A percentile compares a stretch with the other conserved stretches of the same genome.
Evolutionary conservation across 108 stramenopile genomes (phyloP).

Genomic region (Stephanodiscus triporus): DNA sequence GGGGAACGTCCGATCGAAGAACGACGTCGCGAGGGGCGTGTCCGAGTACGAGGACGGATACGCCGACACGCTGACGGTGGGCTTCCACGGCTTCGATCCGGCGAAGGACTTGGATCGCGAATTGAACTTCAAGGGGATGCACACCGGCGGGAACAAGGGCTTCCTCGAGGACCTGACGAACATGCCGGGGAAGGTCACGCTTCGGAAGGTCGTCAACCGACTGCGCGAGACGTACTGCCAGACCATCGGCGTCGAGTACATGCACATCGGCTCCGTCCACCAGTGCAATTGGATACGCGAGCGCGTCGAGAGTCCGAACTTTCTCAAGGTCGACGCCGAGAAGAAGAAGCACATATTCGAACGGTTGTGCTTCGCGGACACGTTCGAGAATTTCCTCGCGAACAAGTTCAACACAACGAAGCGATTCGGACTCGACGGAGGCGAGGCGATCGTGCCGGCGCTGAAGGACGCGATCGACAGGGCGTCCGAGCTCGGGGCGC

Average conservation of each 20-base stretch:
- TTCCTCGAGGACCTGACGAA: slow-evolving; percentile 90
- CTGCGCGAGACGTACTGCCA: slow-evolving; percentile 95
- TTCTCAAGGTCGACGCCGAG: slow-evolving; percentile 75
- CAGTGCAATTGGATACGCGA: slow-evolving; percentile 98
- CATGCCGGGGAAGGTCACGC: slow-evolving; percentile 80
- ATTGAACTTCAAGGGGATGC: slow-evolving; percentile 83
- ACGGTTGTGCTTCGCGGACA: slow-evolving; percentile 94
- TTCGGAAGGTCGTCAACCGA: slow-evolving; percentile 82
- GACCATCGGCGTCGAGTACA: slow-evolving; percentile 96
- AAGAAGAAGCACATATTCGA: slow-evolving; percentile 95
- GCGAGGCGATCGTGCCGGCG: slow-evolving; percentile 96
- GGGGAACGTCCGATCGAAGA: slow-evolving; percentile 40
- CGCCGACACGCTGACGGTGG: slow-evolving; percentile 84
- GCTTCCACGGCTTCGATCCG: slow-evolving; percentile 91
- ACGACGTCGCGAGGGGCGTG: slow-evolving; percentile 21
- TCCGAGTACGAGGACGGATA: slow-evolving; percentile 49
- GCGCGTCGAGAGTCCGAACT: slow-evolving; percentile 92
- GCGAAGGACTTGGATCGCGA: slow-evolving; percentile 88
- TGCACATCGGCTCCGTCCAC: slow-evolving; percentile 92
- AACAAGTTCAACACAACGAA: slow-evolving; percentile 99
- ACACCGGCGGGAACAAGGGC: slow-evolving; percentile 92
- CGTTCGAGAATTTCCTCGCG: slow-evolving; percentile 97
- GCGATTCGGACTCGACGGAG: slow-evolving; percentile 98
- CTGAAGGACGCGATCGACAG: slow-evolving; percentile 96
- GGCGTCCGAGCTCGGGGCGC: slow-evolving; percentile 93